Percentiles rank a stretch among this genome's conserved stretches.
phyloP scores from a whole-genome alignment of 164 flowering plant genomes.

The Akebia trifoliata region DNA sequence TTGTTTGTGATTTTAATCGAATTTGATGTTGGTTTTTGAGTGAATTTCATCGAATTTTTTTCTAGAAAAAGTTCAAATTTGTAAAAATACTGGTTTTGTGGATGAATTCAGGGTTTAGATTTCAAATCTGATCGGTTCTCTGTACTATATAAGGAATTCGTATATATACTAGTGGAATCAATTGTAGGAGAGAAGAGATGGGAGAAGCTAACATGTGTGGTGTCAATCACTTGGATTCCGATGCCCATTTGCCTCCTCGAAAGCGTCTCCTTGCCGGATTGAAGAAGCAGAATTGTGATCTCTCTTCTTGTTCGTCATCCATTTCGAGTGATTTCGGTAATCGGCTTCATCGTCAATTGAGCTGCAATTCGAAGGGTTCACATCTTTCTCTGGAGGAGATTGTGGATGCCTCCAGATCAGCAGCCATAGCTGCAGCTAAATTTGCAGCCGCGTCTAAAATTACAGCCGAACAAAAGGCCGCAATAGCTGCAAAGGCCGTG shows the following conservation, averaged over 20 bases:
- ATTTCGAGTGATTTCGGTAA: constrained; percentile 31
- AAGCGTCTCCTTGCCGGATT: constrained; percentile 86
- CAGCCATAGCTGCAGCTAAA: constrained; percentile 55
- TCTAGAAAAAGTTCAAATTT: neutral
- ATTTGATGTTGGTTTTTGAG: neutral
- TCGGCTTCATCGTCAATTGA: constrained; percentile 36
- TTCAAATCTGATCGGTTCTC: neutral
- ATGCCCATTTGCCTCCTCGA: constrained; percentile 79
- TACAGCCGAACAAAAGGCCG: constrained; percentile 80
- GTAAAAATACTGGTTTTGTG: neutral
- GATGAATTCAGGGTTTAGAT: neutral
- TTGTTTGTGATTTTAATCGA: too few species aligned
- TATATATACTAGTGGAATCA: neutral
- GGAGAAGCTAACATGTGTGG: constrained; percentile 50
- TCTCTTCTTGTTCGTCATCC: constrained; percentile 20
- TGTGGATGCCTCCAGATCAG: constrained; percentile 58
- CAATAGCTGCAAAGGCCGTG: constrained; percentile 63
- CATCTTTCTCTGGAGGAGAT: constrained; percentile 56
- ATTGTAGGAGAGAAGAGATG: constrained; percentile 8
- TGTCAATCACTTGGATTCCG: constrained; percentile 56
- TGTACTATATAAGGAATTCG: constrained; percentile 2
- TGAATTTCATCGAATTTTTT: neutral
- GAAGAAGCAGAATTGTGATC: constrained; percentile 56
- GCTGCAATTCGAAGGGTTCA: constrained; percentile 25
- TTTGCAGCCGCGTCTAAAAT: constrained; percentile 74